A percentile compares a stretch with the other conserved stretches of the same genome.
These are phyloP conservation scores for Trypanosoma cruzi DNA, from an alignment of 208 protist genomes.

Conservation along the genomic window DNA sequence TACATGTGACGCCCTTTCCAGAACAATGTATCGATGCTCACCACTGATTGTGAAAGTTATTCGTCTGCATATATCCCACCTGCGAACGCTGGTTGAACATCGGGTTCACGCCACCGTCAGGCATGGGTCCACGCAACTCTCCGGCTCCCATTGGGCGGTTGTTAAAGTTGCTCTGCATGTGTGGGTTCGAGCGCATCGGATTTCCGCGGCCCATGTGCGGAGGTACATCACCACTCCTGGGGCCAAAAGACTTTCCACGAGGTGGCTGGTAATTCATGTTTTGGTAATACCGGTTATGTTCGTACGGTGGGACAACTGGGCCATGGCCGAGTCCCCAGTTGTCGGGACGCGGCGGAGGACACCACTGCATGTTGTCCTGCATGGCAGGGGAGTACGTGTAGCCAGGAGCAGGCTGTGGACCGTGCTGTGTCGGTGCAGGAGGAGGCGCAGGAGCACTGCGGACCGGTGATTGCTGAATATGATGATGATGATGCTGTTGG, in stretches of 20 bases:
- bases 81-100: constrained; percentile 20
- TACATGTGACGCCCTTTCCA: background rate
- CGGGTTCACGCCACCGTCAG: constrained; percentile 20
- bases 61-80: constrained; percentile 7
- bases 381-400: constrained; percentile 20
- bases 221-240: constrained; percentile 14
- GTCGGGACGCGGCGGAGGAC: constrained; percentile 1
- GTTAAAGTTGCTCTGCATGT: constrained; percentile 16
- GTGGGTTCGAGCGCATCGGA: constrained; percentile 19
- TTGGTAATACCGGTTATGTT: constrained; percentile 19
- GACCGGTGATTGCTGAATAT: constrained; percentile 19
- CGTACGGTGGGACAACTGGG: constrained; percentile 24
- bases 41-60: constrained; percentile 19
- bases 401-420: background rate
- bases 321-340: constrained; percentile 16
- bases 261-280: constrained; percentile 10
- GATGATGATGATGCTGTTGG: constrained; percentile 34
- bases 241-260: constrained; percentile 12
- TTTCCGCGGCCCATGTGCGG: constrained; percentile 28
- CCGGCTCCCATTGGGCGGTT: constrained; percentile 9
- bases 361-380: constrained; percentile 29
- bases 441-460: constrained; percentile 3
- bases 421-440: constrained; percentile 5
- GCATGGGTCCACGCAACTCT: constrained; percentile 11
- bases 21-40: background rate